Percentiles rank a stretch among this genome's conserved stretches.
phyloP scores from a whole-genome alignment of 768 basidiomycete species.

The Plicaturopsis crispa region DNA sequence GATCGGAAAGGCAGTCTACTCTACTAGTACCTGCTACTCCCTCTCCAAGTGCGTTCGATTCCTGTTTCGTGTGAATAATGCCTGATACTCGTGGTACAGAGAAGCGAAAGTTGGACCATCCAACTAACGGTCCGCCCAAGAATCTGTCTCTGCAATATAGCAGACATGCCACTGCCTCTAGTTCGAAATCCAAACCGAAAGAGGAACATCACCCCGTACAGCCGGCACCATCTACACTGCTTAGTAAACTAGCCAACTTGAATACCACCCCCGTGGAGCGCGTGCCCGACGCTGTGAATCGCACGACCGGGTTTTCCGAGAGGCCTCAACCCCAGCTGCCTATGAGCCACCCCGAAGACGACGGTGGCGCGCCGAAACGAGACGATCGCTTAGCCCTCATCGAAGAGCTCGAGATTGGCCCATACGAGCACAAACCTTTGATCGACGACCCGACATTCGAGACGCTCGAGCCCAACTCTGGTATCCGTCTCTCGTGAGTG shows the following conservation, averaged over 20 bases:
- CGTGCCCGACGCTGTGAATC: constrained; percentile 12
- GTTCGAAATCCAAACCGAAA: neutral
- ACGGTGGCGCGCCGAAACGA: constrained; percentile 15
- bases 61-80: neutral
- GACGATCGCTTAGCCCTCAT: constrained; percentile 66
- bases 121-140: constrained; percentile 2
- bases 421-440: constrained; percentile 63
- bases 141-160: neutral
- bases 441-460: constrained; percentile 72
- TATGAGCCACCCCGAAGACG: neutral
- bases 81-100: constrained; percentile 17
- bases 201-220: constrained; percentile 13
- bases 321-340: constrained; percentile 9
- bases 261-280: constrained; percentile 13
- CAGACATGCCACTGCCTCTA: neutral
- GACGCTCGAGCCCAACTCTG: constrained; percentile 83
- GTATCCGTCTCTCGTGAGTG: constrained; percentile 75
- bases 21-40: constrained; percentile 51
- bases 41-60: constrained; percentile 51
- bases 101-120: constrained; percentile 37
- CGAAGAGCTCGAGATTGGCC: constrained; percentile 73
- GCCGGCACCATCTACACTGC: constrained; percentile 43
- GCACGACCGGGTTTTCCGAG: constrained; percentile 30
- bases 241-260: constrained; percentile 41
- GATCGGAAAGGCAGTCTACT: constrained; percentile 31